phyloP scores from a whole-genome alignment of 345 rosid species.

The Chamaenerion angustifolium region DNA sequence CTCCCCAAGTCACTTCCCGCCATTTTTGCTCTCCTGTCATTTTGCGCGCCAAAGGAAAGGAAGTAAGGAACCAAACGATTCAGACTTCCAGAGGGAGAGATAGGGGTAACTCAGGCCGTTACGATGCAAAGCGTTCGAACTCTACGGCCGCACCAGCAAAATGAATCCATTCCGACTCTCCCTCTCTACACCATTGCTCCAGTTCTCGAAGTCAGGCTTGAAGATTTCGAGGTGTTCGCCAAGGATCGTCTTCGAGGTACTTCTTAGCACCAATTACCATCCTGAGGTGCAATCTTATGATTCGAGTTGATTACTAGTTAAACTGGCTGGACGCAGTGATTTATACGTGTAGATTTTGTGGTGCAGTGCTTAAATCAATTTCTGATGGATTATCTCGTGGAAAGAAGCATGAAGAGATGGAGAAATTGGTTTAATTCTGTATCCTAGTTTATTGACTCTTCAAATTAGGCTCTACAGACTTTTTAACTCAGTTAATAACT shows the following conservation, averaged over 20 bases:
- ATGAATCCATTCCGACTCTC: slow-evolving; percentile 21
- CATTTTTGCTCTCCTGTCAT: not conserved
- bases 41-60: too few species aligned
- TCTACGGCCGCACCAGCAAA: slow-evolving; percentile 16
- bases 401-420: slow-evolving; percentile 62
- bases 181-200: slow-evolving; percentile 74
- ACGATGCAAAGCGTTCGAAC: slow-evolving; percentile 39
- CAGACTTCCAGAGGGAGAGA: not conserved
- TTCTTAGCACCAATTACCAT: not conserved
- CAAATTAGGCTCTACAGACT: too few species aligned
- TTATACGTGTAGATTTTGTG: not conserved
- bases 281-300: not conserved
- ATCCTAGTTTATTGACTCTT: not conserved
- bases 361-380: slow-evolving; percentile 59
- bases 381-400: slow-evolving; percentile 79
- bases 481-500: not conserved
- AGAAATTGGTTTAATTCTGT: slow-evolving; percentile 28
- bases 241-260: slow-evolving; percentile 81
- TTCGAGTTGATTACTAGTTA: not conserved
- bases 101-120: not conserved
- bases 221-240: slow-evolving; percentile 88
- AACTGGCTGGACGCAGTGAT: not conserved
- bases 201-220: slow-evolving; percentile 71
- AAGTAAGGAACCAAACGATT: too few species aligned
- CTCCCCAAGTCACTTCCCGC: slow-evolving; percentile 6